Evolutionary conservation across 192 early-diverging fungal species (phyloP), one percentile per base, ranked within the genome.

Genomic region (Geranomyces variabilis): DNA sequence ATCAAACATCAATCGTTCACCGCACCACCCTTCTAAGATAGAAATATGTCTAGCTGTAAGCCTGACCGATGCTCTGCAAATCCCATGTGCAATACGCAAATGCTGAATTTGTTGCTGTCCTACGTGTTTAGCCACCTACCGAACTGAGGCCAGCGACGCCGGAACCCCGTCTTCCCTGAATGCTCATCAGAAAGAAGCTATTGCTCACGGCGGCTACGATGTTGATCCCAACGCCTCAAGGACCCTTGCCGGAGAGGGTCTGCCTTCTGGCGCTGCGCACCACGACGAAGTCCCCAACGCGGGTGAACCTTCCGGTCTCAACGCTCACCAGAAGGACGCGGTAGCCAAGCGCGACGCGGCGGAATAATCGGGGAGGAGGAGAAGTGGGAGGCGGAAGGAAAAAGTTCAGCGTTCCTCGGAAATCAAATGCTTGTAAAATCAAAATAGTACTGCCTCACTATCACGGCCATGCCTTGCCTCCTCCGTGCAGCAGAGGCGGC

Each of bases 281-380:
- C 51, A 53, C 51, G 4, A 53, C 21, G 51, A 53, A 17, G 51
- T 17, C 51, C 19, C 51, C 51, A 53, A 53, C 51, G 51, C 51
- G 51, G 51, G 51, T 15, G 51, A 53, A 53, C 19, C 51, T 6
- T 53, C 6, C 26, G 51, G 51, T 26, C 51, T 53, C 26, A 53
- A 53, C 26, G 17, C 15, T 53, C 51, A 53, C 51, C 51, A 53
- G 17, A 53, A 53, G 51, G 51, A 53, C 3, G 3, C 51, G 2
- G 26, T 53, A 7, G 51, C 51, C 19, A 53, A 53, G 51, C 21
- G 21, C 21, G 51, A 53, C 17, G 17, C 4, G 7, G 15, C 2
- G 51, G 26, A 53, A 26, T 53, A 17, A 41, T 7, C 10, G 5
- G 3, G 3, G 36, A 41, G 3, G n/a, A n/a, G n/a, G n/a, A n/a